Evolutionary conservation across 2,329 filamentous ascomycete genomes (phyloP).

Genomic region (Aspergillus felis): DNA sequence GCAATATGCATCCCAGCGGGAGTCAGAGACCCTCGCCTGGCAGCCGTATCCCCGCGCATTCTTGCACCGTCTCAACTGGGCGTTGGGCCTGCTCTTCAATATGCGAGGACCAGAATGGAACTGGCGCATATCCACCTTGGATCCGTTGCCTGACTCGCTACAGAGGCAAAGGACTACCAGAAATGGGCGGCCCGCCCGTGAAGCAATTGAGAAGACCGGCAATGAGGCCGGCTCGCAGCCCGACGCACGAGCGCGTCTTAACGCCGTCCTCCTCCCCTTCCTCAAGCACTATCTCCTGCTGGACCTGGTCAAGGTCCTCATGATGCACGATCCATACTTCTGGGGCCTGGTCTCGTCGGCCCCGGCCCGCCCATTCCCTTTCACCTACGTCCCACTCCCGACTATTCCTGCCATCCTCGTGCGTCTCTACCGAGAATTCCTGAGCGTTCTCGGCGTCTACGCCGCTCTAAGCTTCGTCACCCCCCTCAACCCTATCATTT

Average conservation of each 20-base stretch:
- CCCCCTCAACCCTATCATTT: constrained; percentile 58
- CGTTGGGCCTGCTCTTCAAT: constrained; percentile 53
- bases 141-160: constrained; percentile 28
- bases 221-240: constrained; percentile 20
- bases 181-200: constrained; percentile 1
- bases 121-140: constrained; percentile 50
- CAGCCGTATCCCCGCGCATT: constrained; percentile 51
- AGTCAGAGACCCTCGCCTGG: constrained; percentile 44
- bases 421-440: constrained; percentile 52
- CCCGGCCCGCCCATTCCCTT: constrained; percentile 42
- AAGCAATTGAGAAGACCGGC: neutral
- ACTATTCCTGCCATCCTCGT: constrained; percentile 40
- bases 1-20: neutral
- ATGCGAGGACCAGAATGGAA: constrained; percentile 60
- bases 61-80: constrained; percentile 55
- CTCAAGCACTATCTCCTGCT: constrained; percentile 61
- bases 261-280: constrained; percentile 45
- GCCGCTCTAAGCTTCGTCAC: constrained; percentile 60
- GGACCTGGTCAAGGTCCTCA: constrained; percentile 65
- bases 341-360: constrained; percentile 51
- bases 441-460: constrained; percentile 57
- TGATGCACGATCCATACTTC: constrained; percentile 78
- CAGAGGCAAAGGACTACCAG: constrained; percentile 17
- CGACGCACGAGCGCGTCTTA: constrained; percentile 46
- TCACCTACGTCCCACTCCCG: constrained; percentile 35